These are phyloP conservation scores for Didymella lethalis DNA, from an alignment of 2,329 filamentous ascomycete genomes.

Conservation along the genomic window DNA sequence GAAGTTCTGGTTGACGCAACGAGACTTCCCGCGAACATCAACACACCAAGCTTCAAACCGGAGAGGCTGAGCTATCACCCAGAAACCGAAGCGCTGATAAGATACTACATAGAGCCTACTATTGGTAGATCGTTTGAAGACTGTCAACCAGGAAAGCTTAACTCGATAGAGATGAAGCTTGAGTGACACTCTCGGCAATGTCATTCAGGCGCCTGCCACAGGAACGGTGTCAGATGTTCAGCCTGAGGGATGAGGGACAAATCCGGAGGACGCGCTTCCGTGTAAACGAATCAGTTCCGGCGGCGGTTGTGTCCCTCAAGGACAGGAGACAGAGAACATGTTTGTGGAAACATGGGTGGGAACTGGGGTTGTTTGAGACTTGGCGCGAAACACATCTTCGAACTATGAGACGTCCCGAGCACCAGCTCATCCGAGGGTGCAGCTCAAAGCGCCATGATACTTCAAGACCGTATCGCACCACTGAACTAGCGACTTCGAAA, in stretches of 20 bases:
- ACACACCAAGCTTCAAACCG: slow-evolving; percentile 15
- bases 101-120: not conserved
- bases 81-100: not conserved
- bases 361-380: slow-evolving; percentile 17
- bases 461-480: not conserved
- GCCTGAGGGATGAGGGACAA: slow-evolving; percentile 4
- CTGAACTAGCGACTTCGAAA: not conserved
- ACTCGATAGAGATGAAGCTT: slow-evolving; percentile 14
- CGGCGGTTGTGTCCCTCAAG: too few species aligned
- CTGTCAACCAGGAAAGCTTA: slow-evolving; percentile 12
- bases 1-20: slow-evolving; percentile 19
- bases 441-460: not conserved
- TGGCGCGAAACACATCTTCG: slow-evolving; percentile 16
- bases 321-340: not conserved
- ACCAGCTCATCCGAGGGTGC: not conserved
- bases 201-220: slow-evolving; percentile 7
- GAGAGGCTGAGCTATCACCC: slow-evolving; percentile 20
- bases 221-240: slow-evolving; percentile 9
- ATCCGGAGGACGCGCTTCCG: slow-evolving; percentile 7
- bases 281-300: not conserved
- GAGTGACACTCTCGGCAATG: slow-evolving; percentile 10
- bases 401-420: slow-evolving; percentile 8
- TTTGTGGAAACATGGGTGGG: slow-evolving; percentile 11
- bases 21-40: slow-evolving; percentile 10
- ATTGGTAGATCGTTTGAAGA: slow-evolving; percentile 12